phyloP scores from a whole-genome alignment of 257 asterid species.

The Penstemon eatonii region DNA sequence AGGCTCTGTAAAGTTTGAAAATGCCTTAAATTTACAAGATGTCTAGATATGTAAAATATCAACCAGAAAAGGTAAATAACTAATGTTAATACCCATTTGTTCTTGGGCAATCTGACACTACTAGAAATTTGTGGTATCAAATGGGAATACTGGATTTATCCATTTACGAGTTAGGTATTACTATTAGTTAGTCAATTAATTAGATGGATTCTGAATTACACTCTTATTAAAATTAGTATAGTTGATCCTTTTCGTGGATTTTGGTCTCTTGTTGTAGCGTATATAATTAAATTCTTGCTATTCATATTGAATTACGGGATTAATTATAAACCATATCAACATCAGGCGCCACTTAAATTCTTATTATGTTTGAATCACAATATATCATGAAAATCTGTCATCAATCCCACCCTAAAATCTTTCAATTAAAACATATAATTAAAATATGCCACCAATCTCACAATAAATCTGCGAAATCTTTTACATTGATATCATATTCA shows the following conservation, averaged over 20 bases:
- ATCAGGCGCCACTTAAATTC: too few species aligned
- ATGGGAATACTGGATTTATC: slow-evolving; percentile 1
- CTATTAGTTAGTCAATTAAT: slow-evolving; percentile 20
- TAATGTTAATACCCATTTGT: slow-evolving; percentile 2
- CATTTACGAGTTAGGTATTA: slow-evolving; percentile 18
- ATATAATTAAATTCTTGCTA: neutral
- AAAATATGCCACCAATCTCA: too few species aligned
- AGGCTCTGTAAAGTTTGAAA: neutral
- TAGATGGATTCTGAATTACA: neutral
- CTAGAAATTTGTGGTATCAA: too few species aligned
- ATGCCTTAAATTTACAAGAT: neutral
- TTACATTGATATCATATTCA: too few species aligned
- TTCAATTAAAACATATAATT: too few species aligned
- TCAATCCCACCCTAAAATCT: too few species aligned
- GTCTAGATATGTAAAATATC: neutral
- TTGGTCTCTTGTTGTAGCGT: slow-evolving; percentile 2
- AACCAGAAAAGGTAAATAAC: neutral
- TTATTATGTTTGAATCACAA: too few species aligned
- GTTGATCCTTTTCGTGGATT: slow-evolving; percentile 4
- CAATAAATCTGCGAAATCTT: too few species aligned
- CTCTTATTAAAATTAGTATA: too few species aligned
- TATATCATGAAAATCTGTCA: too few species aligned
- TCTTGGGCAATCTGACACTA: neutral
- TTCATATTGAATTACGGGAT: too few species aligned
- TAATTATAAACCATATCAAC: too few species aligned